Conservation (phyloP, 2,329 filamentous ascomycete species). For the Aspergillus fructus region DNA sequence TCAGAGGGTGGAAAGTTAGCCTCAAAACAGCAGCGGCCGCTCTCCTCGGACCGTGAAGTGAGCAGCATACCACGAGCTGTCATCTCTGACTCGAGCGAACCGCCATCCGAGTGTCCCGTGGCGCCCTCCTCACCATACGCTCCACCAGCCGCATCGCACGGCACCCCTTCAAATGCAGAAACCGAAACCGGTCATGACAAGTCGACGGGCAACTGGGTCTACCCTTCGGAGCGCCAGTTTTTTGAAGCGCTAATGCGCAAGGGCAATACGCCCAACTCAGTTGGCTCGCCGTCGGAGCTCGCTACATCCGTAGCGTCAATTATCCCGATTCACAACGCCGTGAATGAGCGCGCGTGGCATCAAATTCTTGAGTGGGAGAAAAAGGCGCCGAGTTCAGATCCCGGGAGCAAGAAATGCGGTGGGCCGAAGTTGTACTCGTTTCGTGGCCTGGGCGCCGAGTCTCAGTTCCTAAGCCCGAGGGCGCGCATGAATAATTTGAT, state of each 20-base stretch:
- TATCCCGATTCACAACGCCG: conserved; percentile 96
- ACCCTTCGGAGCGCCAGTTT: conserved; percentile 95
- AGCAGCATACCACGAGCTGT: conserved; percentile 73
- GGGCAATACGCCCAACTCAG: conserved; percentile 65
- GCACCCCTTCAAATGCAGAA: conserved; percentile 69
- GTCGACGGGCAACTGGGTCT: conserved; percentile 86
- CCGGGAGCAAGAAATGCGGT: conserved; percentile 64
- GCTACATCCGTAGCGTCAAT: conserved; percentile 83
- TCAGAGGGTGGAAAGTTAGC: conserved; percentile 25
- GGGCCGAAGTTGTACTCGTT: conserved; percentile 85
- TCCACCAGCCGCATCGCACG: conserved; percentile 29
- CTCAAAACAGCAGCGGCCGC: conserved; percentile 39
- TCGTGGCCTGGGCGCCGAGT: conserved; percentile 59
- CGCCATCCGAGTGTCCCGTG: conserved; percentile 24
- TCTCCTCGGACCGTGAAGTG: conserved; percentile 69
- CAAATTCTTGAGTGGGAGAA: conserved; percentile 90
- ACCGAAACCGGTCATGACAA: conserved; percentile 71
- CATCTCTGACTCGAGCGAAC: conserved; percentile 20
- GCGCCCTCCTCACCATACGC: conserved; percentile 31
- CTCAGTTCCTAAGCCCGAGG: conserved; percentile 68
- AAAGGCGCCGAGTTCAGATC: conserved; percentile 56
- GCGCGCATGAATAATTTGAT: conserved; percentile 79
- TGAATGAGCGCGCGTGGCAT: conserved; percentile 93
- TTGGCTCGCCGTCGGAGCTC: conserved; percentile 40
- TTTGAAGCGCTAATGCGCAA: conserved; percentile 96